These are phyloP conservation scores for Rhypophila decipiens DNA, from an alignment of 495 filamentous ascomycete species.

Conservation along the genomic window DNA sequence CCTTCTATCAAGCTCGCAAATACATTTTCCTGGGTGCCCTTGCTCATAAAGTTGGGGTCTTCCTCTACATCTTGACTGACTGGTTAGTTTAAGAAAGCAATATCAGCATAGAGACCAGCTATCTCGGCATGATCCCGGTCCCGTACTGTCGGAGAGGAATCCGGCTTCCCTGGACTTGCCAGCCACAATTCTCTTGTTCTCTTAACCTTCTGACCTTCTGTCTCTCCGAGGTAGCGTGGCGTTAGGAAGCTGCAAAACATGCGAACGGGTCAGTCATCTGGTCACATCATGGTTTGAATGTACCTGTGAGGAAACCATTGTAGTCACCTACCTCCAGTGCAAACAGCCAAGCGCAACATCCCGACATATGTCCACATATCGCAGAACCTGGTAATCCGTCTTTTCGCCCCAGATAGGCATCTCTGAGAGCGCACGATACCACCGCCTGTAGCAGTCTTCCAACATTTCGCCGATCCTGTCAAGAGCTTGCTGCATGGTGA, in stretches of 20 bases:
- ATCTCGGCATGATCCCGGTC: background rate
- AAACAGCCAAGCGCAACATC: constrained; percentile 5
- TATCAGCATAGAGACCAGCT: background rate
- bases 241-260: constrained; percentile 2
- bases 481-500: constrained; percentile 4
- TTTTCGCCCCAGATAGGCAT: constrained; percentile 8
- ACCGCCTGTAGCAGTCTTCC: constrained; percentile 4
- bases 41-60: too few relatives aligned
- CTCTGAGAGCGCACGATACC: constrained; percentile 5
- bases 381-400: constrained; percentile 2
- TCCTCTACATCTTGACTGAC: background rate
- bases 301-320: background rate
- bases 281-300: background rate
- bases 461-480: constrained; percentile 2
- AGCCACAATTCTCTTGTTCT: constrained; percentile 4
- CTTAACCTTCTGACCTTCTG: constrained; percentile 4
- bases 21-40: background rate
- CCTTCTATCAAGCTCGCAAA: background rate
- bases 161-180: background rate
- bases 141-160: background rate
- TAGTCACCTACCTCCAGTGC: constrained; percentile 6
- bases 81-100: background rate
- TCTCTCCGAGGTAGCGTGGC: constrained; percentile 2
- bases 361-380: constrained; percentile 4
- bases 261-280: background rate